phyloP scores from a whole-genome alignment of 2,329 filamentous ascomycete genomes.

The Ceratocystis smalleyi region DNA sequence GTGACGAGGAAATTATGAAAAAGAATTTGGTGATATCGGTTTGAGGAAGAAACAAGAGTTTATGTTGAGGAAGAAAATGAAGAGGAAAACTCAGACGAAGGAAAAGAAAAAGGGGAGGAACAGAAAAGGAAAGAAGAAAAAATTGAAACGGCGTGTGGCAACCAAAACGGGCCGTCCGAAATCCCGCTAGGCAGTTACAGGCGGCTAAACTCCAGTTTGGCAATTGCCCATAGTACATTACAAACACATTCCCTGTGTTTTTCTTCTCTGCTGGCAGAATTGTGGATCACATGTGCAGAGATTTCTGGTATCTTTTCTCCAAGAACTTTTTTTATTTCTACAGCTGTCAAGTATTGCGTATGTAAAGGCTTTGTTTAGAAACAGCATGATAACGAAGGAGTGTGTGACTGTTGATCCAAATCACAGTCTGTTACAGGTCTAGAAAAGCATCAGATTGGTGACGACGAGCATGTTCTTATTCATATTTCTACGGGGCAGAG shows the following conservation, averaged over 20 bases:
- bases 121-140: conserved; percentile 6
- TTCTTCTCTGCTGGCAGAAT: conserved; percentile 7
- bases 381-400: neutral
- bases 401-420: too few species aligned
- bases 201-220: conserved; percentile 7
- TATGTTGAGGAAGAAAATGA: conserved; percentile 3
- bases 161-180: conserved; percentile 9
- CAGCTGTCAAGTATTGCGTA: neutral
- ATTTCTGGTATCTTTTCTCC: conserved; percentile 8
- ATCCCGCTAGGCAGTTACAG: conserved; percentile 5
- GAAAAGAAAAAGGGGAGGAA: conserved; percentile 4
- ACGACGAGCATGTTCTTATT: too few species aligned
- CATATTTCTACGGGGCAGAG: too few species aligned
- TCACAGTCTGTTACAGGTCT: too few species aligned
- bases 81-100: conserved; percentile 4
- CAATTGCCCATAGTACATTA: neutral
- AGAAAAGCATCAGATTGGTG: too few species aligned
- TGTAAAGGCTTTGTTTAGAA: neutral
- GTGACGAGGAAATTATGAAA: neutral
- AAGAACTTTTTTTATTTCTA: neutral
- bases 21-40: neutral
- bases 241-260: neutral
- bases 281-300: conserved; percentile 15
- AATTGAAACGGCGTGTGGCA: conserved; percentile 14
- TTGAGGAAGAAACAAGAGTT: conserved; percentile 8